Evolutionary conservation across 176 grass and related monocot genomes (phyloP).

Genomic region (Eleusine indica): DNA sequence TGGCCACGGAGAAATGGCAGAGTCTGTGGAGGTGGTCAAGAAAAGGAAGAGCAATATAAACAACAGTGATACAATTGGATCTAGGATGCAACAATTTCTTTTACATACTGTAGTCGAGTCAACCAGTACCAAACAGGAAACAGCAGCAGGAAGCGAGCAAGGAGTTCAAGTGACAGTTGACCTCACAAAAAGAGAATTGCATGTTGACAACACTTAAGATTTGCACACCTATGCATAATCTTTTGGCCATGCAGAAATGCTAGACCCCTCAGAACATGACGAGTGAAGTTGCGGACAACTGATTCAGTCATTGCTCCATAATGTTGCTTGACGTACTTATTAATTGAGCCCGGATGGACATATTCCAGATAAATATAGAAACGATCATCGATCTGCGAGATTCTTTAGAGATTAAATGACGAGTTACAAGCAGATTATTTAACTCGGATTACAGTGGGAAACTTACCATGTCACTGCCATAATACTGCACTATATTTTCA

Average conservation of each 20-base stretch:
- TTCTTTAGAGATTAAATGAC: slow-evolving; percentile 31
- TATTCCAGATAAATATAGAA: slow-evolving; percentile 99
- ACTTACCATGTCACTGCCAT: slow-evolving; percentile 89
- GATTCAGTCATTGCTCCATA: slow-evolving; percentile 96
- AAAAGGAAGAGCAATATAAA: slow-evolving; percentile 6
- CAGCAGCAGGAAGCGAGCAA: background rate
- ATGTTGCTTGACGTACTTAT: slow-evolving; percentile 89
- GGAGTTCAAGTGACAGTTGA: slow-evolving; percentile 13
- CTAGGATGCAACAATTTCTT: background rate
- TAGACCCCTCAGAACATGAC: slow-evolving; percentile 87
- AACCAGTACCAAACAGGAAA: background rate
- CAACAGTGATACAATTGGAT: slow-evolving; percentile 15
- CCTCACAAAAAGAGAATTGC: slow-evolving; percentile 26
- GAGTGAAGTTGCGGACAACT: slow-evolving; percentile 89
- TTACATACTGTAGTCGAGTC: background rate
- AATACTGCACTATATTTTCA: slow-evolving; percentile 94
- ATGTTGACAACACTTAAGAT: slow-evolving; percentile 18
- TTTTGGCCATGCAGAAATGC: slow-evolving; percentile 93
- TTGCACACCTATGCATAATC: slow-evolving; percentile 61
- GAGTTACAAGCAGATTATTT: background rate
- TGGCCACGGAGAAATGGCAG: slow-evolving; percentile 1
- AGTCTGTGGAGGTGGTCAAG: background rate
- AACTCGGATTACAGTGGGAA: slow-evolving; percentile 25
- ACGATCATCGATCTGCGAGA: slow-evolving; percentile 63
- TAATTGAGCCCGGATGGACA: slow-evolving; percentile 96